phyloP scores from a whole-genome alignment of 148 eudicot species.

The Chenopodium berlandieri region DNA sequence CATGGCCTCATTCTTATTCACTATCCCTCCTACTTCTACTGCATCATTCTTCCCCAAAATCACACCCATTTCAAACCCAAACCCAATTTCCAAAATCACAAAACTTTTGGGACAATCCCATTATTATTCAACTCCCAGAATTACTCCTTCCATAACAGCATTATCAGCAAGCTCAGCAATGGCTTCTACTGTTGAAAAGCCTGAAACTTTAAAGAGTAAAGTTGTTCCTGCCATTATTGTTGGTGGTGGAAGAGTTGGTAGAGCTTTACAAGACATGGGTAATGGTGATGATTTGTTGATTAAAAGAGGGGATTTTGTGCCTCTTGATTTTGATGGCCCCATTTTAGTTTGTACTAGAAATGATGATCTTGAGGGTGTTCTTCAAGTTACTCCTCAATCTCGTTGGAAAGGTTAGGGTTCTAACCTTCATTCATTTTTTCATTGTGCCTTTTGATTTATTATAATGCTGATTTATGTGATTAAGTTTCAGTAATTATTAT shows the following conservation, averaged over 20 bases:
- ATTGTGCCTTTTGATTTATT: too few relatives aligned
- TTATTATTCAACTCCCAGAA: neutral
- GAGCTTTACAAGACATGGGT: slow-evolving; percentile 78
- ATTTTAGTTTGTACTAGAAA: slow-evolving; percentile 90
- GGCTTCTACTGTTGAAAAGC: slow-evolving; percentile 23
- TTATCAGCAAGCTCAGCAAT: slow-evolving; percentile 18
- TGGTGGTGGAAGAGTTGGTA: slow-evolving; percentile 91
- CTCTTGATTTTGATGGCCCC: slow-evolving; percentile 75
- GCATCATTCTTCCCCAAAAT: slow-evolving; percentile 16
- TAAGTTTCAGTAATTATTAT: neutral
- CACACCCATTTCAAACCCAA: slow-evolving; percentile 34
- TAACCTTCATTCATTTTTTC: neutral
- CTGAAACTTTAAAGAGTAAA: slow-evolving; percentile 27
- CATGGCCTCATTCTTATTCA: slow-evolving; percentile 31
- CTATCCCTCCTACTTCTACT: slow-evolving; percentile 24
- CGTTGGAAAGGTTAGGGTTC: slow-evolving; percentile 69
- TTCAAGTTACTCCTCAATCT: slow-evolving; percentile 68
- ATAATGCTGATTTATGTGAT: neutral
- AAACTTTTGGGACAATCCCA: slow-evolving; percentile 11
- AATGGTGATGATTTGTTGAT: slow-evolving; percentile 70
- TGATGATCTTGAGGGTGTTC: slow-evolving; percentile 93
- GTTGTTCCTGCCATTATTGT: slow-evolving; percentile 78
- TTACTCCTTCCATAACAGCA: slow-evolving; percentile 14
- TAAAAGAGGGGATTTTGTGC: slow-evolving; percentile 78
- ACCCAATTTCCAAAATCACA: slow-evolving; percentile 33